phyloP scores from a whole-genome alignment of 352 stramenopile species.

The Globisporangium paroecandrum region DNA sequence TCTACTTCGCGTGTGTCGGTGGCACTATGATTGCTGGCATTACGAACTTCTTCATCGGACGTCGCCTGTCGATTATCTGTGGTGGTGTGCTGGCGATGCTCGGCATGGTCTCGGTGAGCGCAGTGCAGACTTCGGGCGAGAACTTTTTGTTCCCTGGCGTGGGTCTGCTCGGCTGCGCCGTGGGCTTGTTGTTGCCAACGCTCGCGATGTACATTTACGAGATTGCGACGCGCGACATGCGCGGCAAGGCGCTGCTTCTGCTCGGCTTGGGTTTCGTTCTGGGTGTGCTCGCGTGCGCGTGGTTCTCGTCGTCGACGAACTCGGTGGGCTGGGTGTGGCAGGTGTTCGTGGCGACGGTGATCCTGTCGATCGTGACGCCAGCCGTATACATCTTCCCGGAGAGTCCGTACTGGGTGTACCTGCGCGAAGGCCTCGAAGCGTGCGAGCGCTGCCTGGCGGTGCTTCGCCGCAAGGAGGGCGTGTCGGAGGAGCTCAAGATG shows the following conservation, averaged over 20 bases:
- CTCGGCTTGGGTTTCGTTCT: conserved; percentile 68
- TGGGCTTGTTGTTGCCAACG: conserved; percentile 70
- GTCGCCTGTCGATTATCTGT: conserved; percentile 68
- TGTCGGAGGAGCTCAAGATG: conserved; percentile 68
- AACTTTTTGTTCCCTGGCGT: conserved; percentile 65
- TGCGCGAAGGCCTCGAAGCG: conserved; percentile 68
- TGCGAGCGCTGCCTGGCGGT: conserved; percentile 70
- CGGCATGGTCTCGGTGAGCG: conserved; percentile 67
- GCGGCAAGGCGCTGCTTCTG: conserved; percentile 73
- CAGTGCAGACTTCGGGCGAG: conserved; percentile 47
- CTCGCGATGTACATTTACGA: conserved; percentile 85
- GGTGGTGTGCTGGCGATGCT: conserved; percentile 64
- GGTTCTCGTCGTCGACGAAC: conserved; percentile 67
- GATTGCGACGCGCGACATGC: conserved; percentile 82
- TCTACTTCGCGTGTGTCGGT: conserved; percentile 52
- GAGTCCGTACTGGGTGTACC: conserved; percentile 83
- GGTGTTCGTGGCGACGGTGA: conserved; percentile 73
- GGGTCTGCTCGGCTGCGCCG: conserved; percentile 45
- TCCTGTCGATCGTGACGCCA: conserved; percentile 77
- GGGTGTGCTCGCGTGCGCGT: conserved; percentile 56
- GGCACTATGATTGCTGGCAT: conserved; percentile 50
- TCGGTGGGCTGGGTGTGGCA: conserved; percentile 84
- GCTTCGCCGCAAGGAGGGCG: conserved; percentile 71
- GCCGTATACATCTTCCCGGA: conserved; percentile 85
- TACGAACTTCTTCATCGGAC: conserved; percentile 71